A percentile compares a stretch with the other conserved stretches of the same genome.
Evolutionary conservation across 148 eudicot species (phyloP).

Genomic region (Limonium bicolor): DNA sequence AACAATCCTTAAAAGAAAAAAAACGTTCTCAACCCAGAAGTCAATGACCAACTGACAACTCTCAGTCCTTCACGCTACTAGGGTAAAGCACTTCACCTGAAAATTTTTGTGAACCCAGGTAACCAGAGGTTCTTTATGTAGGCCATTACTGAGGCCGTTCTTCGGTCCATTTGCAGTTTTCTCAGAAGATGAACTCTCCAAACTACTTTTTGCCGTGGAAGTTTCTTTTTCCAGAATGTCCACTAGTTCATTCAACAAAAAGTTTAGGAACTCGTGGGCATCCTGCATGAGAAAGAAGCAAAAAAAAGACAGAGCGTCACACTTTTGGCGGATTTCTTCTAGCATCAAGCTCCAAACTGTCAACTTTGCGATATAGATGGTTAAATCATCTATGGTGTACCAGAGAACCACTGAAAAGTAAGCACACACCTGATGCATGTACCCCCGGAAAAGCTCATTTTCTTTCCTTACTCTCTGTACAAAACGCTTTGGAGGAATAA

Average conservation of each 20-base stretch:
- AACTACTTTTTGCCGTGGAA: constrained; percentile 24
- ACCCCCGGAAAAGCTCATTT: constrained; percentile 81
- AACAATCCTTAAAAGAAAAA: background rate
- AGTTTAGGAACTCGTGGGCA: constrained; percentile 68
- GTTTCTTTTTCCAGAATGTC: constrained; percentile 64
- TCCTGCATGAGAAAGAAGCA: constrained; percentile 25
- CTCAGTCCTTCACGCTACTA: background rate
- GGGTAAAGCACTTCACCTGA: constrained; percentile 51
- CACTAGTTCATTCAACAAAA: constrained; percentile 53
- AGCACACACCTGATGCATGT: constrained; percentile 81
- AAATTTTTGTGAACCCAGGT: constrained; percentile 85
- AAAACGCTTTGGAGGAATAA: constrained; percentile 90
- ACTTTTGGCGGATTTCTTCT: background rate
- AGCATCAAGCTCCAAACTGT: no score
- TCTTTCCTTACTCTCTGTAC: constrained; percentile 82
- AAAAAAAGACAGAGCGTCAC: background rate
- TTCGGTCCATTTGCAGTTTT: constrained; percentile 35
- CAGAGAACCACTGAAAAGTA: background rate
- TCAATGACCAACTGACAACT: background rate
- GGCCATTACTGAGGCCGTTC: constrained; percentile 29
- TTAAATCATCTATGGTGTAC: no score
- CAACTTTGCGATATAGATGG: no score
- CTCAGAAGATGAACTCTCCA: constrained; percentile 23
- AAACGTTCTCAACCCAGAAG: background rate
- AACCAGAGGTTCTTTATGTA: constrained; percentile 41